These are phyloP conservation scores for Aspergillus sp. DNA, from an alignment of 2,329 filamentous ascomycete species.

Conservation along the genomic window DNA sequence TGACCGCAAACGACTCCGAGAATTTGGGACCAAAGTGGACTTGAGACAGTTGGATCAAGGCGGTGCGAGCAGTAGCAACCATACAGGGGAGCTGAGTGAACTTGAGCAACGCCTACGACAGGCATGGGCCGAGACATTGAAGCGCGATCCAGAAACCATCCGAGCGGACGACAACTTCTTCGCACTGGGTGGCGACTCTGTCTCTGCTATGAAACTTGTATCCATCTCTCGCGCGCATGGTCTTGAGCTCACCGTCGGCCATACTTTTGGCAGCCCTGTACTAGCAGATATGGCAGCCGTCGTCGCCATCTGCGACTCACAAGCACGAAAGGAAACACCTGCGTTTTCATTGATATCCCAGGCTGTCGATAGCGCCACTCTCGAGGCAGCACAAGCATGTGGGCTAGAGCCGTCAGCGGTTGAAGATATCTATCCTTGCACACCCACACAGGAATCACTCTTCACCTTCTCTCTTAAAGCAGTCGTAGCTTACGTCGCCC, in stretches of 20 bases:
- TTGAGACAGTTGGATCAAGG: slow-evolving; percentile 31
- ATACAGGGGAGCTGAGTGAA: slow-evolving; percentile 27
- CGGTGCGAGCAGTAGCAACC: slow-evolving; percentile 13
- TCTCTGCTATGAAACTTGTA: slow-evolving; percentile 36
- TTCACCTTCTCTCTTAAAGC: slow-evolving; percentile 48
- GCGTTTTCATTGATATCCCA: slow-evolving; percentile 36
- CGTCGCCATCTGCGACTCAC: slow-evolving; percentile 27
- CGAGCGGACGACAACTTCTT: slow-evolving; percentile 40
- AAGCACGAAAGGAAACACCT: slow-evolving; percentile 25
- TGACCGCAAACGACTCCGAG: slow-evolving; percentile 39
- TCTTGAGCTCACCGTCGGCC: slow-evolving; percentile 36
- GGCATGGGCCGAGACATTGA: slow-evolving; percentile 36
- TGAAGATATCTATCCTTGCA: slow-evolving; percentile 45
- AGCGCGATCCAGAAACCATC: slow-evolving; percentile 35
- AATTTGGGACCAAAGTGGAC: slow-evolving; percentile 35
- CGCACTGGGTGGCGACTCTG: slow-evolving; percentile 35
- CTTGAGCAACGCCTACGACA: slow-evolving; percentile 32
- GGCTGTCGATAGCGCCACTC: slow-evolving; percentile 30
- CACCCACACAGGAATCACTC: slow-evolving; percentile 44
- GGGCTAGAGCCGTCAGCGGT: slow-evolving; percentile 26
- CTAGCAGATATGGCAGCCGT: slow-evolving; percentile 45
- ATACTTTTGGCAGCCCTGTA: slow-evolving; percentile 35
- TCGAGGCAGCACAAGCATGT: slow-evolving; percentile 40
- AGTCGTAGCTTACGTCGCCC: slow-evolving; percentile 46
- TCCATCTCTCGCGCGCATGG: slow-evolving; percentile 30